Percentiles rank a stretch among this genome's conserved stretches.
Evolutionary conservation across 1,139 yeast genomes (phyloP).

Genomic region (Kazachstania sp.): DNA sequence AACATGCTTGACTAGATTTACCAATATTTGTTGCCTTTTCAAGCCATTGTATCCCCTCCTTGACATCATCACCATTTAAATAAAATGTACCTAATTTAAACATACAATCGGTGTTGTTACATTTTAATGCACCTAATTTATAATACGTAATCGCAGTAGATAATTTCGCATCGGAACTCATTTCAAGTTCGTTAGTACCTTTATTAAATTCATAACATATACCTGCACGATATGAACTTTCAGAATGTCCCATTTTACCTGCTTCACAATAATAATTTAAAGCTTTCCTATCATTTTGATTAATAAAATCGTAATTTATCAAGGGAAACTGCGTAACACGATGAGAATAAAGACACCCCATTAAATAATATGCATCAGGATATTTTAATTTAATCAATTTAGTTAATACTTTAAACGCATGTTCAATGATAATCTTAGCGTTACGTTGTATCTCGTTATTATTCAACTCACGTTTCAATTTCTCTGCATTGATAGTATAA

Average conservation of each 20-base stretch:
- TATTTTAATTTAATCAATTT: conserved; percentile 38
- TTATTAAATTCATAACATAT: conserved; percentile 61
- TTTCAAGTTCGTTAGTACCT: conserved; percentile 34
- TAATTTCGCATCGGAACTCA: conserved; percentile 33
- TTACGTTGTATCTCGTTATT: conserved; percentile 42
- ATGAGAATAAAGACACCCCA: conserved; percentile 55
- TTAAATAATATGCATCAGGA: conserved; percentile 46
- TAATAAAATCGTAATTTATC: conserved; percentile 27
- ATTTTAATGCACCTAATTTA: conserved; percentile 48
- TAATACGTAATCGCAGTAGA: conserved; percentile 44
- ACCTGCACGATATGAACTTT: conserved; percentile 57
- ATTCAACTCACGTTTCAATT: conserved; percentile 31
- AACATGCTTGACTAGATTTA: conserved; percentile 43
- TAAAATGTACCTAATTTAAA: conserved; percentile 59
- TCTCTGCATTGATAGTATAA: conserved; percentile 41
- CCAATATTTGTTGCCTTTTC: conserved; percentile 40
- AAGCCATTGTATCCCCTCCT: conserved; percentile 46
- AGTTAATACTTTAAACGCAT: conserved; percentile 50
- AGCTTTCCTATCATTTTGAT: conserved; percentile 50
- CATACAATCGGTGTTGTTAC: conserved; percentile 52
- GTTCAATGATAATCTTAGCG: conserved; percentile 45
- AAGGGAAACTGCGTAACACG: conserved; percentile 32
- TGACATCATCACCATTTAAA: conserved; percentile 33
- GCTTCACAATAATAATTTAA: conserved; percentile 50
- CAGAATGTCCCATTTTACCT: conserved; percentile 46